Evolutionary conservation across 306 rosid genomes (phyloP), one percentile per base, ranked within the genome.

Genomic region (Cucurbita argyrosperma): DNA sequence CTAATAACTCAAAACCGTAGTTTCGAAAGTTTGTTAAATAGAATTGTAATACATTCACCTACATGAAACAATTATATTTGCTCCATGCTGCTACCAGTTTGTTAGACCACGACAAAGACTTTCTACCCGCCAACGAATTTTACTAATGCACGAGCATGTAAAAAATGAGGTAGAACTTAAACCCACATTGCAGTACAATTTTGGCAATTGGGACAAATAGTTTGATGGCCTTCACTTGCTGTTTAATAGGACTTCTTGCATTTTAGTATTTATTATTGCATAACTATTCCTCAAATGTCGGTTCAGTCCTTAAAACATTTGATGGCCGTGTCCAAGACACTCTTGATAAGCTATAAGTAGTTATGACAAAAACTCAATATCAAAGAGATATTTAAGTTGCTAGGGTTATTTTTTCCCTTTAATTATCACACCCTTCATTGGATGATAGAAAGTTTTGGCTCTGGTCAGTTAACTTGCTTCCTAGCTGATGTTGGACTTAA

Each of bases 401-500:
- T 57, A 53, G 47, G 18, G 54, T 43, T 45, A 16, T 46, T 77
- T 60, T 60, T 74, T 23, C 74, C 61, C 52, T 10, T 61, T 43
- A 58, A 74, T 71, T 59, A 58, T 80, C 38, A 9, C 46, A 42
- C 76, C 9, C 63, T 58, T 51, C 76, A 80, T 50, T 76, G 5
- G 14, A 50, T 80, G 26, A 77, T 74, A 70, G 62, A 72, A 78
- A 74, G 72, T 49, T 39, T 47, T 50, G 52, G 78, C 83, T 50
- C 76, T 78, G 85, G 67, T 76, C 96, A 95, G 99, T 85, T 95
- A 83, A 95, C 99, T 76, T 84, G 80, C 52, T 74, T 95, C 73
- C 93, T 95, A 77, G 90, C 92, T 80, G 99, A 95, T 76, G 76
- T 91, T 78, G 97, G 97, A 67, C 87, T 95, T 72, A 95, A 95